Percentiles rank a stretch among this genome's conserved stretches.
These are phyloP conservation scores for Adansonia grandidieri DNA, from an alignment of 441 rosid genomes.

Conservation along the genomic window DNA sequence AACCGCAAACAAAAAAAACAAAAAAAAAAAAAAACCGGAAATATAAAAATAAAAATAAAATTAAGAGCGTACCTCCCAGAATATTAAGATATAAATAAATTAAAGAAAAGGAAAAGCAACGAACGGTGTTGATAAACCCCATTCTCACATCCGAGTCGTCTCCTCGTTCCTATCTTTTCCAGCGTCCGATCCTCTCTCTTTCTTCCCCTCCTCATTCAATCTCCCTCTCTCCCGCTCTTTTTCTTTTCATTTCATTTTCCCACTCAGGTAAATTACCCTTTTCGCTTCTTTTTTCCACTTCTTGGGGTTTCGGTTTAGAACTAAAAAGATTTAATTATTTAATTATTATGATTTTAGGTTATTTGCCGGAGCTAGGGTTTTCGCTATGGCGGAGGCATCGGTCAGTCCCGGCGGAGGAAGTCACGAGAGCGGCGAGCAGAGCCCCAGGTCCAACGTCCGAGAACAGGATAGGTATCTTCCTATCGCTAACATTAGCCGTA, in stretches of 20 bases:
- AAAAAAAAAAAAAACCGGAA: too few relatives aligned
- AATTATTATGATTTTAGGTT: conserved; percentile 16
- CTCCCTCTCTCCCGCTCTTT: conserved; percentile 72
- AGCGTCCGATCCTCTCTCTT: conserved; percentile 87
- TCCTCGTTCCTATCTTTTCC: conserved; percentile 65
- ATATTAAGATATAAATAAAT: background rate
- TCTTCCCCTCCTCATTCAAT: conserved; percentile 41
- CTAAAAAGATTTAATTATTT: background rate
- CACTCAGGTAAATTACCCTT: conserved; percentile 5
- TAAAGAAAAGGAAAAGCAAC: conserved; percentile 27
- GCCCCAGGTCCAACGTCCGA: conserved; percentile 78
- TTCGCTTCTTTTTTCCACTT: background rate
- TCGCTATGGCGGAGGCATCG: conserved; percentile 47
- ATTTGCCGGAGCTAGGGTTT: conserved; percentile 41
- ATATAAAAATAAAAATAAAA: background rate
- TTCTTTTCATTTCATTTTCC: conserved; percentile 11
- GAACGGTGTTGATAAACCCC: conserved; percentile 85
- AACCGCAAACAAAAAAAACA: too few relatives aligned
- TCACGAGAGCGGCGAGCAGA: conserved; percentile 84
- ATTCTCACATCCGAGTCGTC: conserved; percentile 57
- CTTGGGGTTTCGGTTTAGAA: conserved; percentile 26
- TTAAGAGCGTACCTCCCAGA: background rate
- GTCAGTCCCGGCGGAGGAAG: conserved; percentile 71
- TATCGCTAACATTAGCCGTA: conserved; percentile 90
- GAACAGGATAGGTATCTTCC: conserved; percentile 95